phyloP scores from a whole-genome alignment of 139 green algal species.

The Volvox africanus region DNA sequence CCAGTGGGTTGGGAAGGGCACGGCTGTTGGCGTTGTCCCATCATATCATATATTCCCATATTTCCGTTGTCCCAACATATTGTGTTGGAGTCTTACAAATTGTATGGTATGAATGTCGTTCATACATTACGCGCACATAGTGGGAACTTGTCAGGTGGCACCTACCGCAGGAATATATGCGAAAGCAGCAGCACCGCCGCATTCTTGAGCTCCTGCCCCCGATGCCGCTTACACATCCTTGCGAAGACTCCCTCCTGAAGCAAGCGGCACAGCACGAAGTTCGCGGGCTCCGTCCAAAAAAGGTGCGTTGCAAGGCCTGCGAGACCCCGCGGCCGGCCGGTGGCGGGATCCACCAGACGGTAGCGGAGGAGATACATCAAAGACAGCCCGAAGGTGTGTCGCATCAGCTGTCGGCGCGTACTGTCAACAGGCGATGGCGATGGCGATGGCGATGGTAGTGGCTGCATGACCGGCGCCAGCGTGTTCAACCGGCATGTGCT shows the following conservation, averaged over 20 bases:
- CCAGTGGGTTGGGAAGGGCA: neutral
- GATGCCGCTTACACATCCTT: conserved; percentile 32
- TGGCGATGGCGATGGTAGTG: neutral
- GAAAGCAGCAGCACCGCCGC: neutral
- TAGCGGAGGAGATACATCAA: conserved; percentile 40
- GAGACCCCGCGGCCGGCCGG: conserved; percentile 49
- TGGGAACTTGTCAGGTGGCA: neutral
- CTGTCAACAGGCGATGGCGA: neutral
- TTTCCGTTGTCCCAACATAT: too few species aligned
- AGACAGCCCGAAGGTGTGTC: neutral
- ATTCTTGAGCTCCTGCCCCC: neutral
- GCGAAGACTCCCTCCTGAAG: conserved; percentile 49
- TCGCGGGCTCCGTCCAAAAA: conserved; percentile 66
- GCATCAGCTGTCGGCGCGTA: neutral
- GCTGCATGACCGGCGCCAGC: neutral
- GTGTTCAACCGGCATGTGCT: neutral
- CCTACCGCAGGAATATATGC: neutral
- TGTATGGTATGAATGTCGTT: too few species aligned
- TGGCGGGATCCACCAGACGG: neutral
- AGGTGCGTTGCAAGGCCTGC: conserved; percentile 64
- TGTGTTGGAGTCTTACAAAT: too few species aligned
- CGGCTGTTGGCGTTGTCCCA: too few species aligned
- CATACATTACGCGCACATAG: too few species aligned
- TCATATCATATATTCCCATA: too few species aligned
- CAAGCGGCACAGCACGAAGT: conserved; percentile 59